Base-by-base conservation (phyloP, 306 rosid genomes). In the Astragalus glycyphyllos region DNA sequence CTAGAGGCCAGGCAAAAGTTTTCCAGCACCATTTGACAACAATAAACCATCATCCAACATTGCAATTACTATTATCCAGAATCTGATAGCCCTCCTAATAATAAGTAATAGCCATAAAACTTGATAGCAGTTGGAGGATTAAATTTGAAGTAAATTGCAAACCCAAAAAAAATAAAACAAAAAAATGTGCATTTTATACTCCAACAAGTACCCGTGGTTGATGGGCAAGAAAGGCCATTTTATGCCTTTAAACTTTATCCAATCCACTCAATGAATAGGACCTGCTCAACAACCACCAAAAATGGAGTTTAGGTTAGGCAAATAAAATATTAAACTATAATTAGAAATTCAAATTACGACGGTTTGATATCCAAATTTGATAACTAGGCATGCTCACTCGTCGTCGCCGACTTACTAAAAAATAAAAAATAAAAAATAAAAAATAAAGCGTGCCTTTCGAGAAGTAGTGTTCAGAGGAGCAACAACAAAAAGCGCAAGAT, bases 151-250 rank as follows among this genome's bases (percentile, higher is more conserved):
- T 11, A 17, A 32, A 47, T 34, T 8, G 14, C 50, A 17, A 44
- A 16, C 51, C 37, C 55, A 49, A 9, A 53, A 9, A 11, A n/a
- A 8, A 15, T 26, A 2, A 26, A 26, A 26, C 3, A 11, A 2
- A 16, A 68, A 23, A 42, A 51, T 1, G 6, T 50, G 62, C 58
- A 58, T 35, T 47, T 42, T 42, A 32, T 12, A 40, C 68, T 46
- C 34, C 41, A 58, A 32, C 17, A 75, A 73, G 60, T 86, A 92
- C 98, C 96, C 88, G 98, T 67, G 91, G 77, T 79, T 86, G 96
- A 86, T 79, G 83, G 73, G 90, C 73, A 47, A 85, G 76, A 84
- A 86, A 84, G 42, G 96, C 91, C 98, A 90, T 86, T 77, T 66
- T 68, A 49, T 6, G 50, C 12, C 31, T 69, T 77, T 61, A 80